phyloP scores from a whole-genome alignment of 2,329 filamentous ascomycete species.

The Sclerotinia glacialis region DNA sequence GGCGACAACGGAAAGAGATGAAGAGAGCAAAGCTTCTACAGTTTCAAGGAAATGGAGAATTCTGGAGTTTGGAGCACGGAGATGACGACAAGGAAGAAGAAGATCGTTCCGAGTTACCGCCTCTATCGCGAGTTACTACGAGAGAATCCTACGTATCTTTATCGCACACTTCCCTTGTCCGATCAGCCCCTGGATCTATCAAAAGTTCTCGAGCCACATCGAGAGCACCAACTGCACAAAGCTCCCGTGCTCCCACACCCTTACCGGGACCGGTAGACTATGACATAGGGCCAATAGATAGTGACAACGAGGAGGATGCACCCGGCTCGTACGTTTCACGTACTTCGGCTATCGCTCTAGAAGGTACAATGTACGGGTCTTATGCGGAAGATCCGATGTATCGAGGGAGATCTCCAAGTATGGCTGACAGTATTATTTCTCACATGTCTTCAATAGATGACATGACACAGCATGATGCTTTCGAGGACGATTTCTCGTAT shows the following conservation, averaged over 20 bases:
- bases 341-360: conserved; percentile 53
- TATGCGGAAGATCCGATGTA: conserved; percentile 58
- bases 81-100: conserved; percentile 49
- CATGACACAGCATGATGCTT: conserved; percentile 58
- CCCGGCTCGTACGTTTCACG: conserved; percentile 52
- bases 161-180: conserved; percentile 26
- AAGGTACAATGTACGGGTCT: conserved; percentile 74
- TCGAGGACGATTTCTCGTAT: conserved; percentile 86
- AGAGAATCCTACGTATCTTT: conserved; percentile 31
- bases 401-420: conserved; percentile 71
- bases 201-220: conserved; percentile 24
- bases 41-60: conserved; percentile 54
- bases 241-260: conserved; percentile 40
- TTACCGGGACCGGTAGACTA: conserved; percentile 39
- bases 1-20: conserved; percentile 55
- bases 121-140: conserved; percentile 33
- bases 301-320: conserved; percentile 55
- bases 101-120: conserved; percentile 36
- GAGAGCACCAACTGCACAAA: conserved; percentile 33
- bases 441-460: conserved; percentile 65
- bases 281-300: conserved; percentile 40
- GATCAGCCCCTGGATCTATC: conserved; percentile 35
- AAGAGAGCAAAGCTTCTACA: conserved; percentile 56
- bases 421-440: conserved; percentile 73
- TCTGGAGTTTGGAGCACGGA: conserved; percentile 84